Conservation (phyloP, 805 yeast genomes). For the Starmerella kuoi region DNA sequence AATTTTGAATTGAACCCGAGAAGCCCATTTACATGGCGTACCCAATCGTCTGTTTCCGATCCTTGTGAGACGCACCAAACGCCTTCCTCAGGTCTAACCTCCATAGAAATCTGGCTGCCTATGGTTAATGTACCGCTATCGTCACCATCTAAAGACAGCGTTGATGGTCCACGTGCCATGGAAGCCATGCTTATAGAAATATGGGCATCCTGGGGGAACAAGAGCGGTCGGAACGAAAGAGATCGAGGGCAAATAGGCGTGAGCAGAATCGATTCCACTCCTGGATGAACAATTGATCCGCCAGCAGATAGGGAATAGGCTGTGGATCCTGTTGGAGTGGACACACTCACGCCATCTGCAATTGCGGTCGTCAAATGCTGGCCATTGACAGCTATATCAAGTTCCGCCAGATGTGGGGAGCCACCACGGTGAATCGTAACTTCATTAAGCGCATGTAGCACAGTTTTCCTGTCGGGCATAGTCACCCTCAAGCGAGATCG, state of each 20-base stretch:
- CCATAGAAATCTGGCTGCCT: slow-evolving; percentile 43
- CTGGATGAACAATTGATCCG: slow-evolving; percentile 85
- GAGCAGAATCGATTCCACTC: slow-evolving; percentile 65
- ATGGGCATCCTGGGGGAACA: slow-evolving; percentile 67
- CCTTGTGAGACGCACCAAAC: slow-evolving; percentile 74
- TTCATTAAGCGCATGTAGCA: slow-evolving; percentile 80
- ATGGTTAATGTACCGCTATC: slow-evolving; percentile 53
- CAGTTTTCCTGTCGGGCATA: slow-evolving; percentile 24
- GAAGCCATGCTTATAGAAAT: slow-evolving; percentile 32
- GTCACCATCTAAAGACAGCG: slow-evolving; percentile 73
- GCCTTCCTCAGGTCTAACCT: slow-evolving; percentile 34
- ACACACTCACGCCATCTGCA: slow-evolving; percentile 76
- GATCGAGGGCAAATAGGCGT: slow-evolving; percentile 92
- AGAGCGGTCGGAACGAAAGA: slow-evolving; percentile 75
- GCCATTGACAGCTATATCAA: slow-evolving; percentile 78
- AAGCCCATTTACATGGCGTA: slow-evolving; percentile 72
- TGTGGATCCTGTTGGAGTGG: slow-evolving; percentile 93
- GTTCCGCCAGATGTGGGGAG: slow-evolving; percentile 68
- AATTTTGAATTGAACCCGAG: slow-evolving; percentile 82
- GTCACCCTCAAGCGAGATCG: slow-evolving; percentile 45
- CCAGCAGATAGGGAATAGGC: slow-evolving; percentile 85
- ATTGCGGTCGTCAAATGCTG: slow-evolving; percentile 78
- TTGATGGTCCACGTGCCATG: slow-evolving; percentile 32
- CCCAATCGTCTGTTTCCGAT: slow-evolving; percentile 73
- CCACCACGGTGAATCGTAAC: slow-evolving; percentile 78